Evolutionary conservation across 352 stramenopile genomes (phyloP), one percentile per base, ranked within the genome.

Genomic region (Phytophthora parvispora): DNA sequence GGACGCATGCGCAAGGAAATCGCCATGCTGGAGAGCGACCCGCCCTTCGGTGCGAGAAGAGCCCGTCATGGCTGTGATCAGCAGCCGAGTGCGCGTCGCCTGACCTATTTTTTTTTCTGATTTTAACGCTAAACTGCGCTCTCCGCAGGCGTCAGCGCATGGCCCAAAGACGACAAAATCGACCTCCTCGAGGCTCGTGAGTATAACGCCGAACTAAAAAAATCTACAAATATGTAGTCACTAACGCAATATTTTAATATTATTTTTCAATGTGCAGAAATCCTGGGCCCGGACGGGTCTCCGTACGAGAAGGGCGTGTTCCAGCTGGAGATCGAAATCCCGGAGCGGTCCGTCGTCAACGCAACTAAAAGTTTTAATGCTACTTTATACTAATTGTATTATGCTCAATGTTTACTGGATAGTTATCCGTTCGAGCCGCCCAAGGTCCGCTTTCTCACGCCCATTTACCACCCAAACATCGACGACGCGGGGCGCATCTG

Each of bases 401-500:
- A 10, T 49, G 22, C 40, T 51, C 51, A n/a, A 47, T 48, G 28
- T 53, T 36, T 62, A 56, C 13, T 68, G 38, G 16, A 24, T 52
- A 96, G 88, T 4, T 96, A 96, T 47, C 88, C 88, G 38, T 96
- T 96, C 65, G 86, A 96, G 64, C 88, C 88, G 8, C 88, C 88
- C 3, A 93, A 94, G 64, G 86, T 96, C 24, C 69, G 77, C 48
- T 96, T 96, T 47, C 48, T 79, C 18, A 96, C 88, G 56, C 88
- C 84, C 6, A 96, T 96, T 64, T 96, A 89, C 69, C 88, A 96
- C 43, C 88, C 88, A 15, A 96, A 96, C 64, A 96, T 96, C 51
- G 88, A 96, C 45, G 89, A 95, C 54, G 86, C 75, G 3, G 92
- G 92, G 5, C 84, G 92, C 28, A 98, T 98, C 49, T 98, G 91